Conservation (phyloP, 805 yeast genomes). For the Yarrowia deformans region DNA sequence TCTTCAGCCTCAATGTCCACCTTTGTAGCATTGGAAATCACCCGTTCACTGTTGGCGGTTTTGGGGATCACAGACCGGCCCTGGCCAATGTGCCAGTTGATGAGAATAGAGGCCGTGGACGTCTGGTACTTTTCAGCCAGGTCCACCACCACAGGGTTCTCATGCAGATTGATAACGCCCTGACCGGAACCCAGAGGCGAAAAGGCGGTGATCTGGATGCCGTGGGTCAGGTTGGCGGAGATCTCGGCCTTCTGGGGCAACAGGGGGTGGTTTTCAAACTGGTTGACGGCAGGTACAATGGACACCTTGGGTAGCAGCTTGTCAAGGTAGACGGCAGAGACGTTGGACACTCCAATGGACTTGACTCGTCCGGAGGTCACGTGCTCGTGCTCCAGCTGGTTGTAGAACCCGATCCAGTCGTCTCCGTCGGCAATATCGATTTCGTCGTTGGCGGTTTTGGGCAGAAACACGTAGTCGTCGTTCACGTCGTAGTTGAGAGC, state of each 20-base stretch:
- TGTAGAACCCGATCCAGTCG: constrained; percentile 43
- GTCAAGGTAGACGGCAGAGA: constrained; percentile 60
- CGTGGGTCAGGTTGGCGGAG: constrained; percentile 62
- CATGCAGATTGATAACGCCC: constrained; percentile 43
- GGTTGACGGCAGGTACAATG: constrained; percentile 75
- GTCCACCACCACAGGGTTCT: constrained; percentile 60
- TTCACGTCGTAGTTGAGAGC: constrained; percentile 18
- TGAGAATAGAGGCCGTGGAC: constrained; percentile 47
- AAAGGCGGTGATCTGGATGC: constrained; percentile 73
- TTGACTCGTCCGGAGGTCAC: constrained; percentile 56
- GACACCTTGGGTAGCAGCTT: constrained; percentile 58
- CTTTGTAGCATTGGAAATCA: constrained; percentile 55
- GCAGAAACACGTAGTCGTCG: constrained; percentile 6
- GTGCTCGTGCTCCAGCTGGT: constrained; percentile 60
- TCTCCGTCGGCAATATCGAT: constrained; percentile 22
- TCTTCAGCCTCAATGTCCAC: constrained; percentile 48
- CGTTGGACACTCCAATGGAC: constrained; percentile 70
- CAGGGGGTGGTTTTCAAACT: constrained; percentile 88
- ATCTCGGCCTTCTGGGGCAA: constrained; percentile 70
- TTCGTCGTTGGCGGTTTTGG: neutral
- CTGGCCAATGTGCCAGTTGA: constrained; percentile 53
- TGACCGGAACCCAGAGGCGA: constrained; percentile 62
- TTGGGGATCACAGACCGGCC: constrained; percentile 72
- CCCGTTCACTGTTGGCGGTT: constrained; percentile 70
- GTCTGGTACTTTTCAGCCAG: constrained; percentile 65